Evolutionary conservation across 441 rosid genomes (phyloP), one percentile per base, ranked within the genome.

Genomic region (Euphorbia neoarborescens): DNA sequence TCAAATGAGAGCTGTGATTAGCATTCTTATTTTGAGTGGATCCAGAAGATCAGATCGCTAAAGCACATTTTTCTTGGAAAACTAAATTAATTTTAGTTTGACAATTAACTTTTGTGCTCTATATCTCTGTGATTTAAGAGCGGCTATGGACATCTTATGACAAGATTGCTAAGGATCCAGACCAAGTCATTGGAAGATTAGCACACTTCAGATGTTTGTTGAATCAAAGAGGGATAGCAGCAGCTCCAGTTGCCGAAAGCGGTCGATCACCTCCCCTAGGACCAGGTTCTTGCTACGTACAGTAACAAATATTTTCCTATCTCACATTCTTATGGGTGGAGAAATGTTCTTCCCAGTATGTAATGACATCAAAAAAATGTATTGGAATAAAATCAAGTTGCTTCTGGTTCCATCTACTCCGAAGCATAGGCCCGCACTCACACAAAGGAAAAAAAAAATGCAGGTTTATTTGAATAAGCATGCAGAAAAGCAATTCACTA

Each of bases 221-320:
- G 73, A 84, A 88, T 82, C 82, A 82, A 78, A 80, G 96, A 80
- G 93, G 93, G 72, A 77, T 90, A 48, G 88, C 89, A 22, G 96
- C 96, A 53, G 88, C 88, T 69, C 90, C 93, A 3, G 38, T 86
- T 57, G 70, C 62, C 24, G 88, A 82, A 68, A 78, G 20, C 1
- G 92, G 91, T 25, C 82, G 89, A 54, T 77, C 25, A 27, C 80
- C 78, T 7, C 94, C 94, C 30, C 24, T 25, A 5, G 88, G 75
- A 56, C 92, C 94, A 60, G 89, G 86, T 78, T 89, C 94, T 56
- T 89, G 94, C 80, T 79, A 83, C 61, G 59, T 32, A 19, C 90
- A 86, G 75, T 82, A 79, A 83, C 20, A 17, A 42, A 46, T 38
- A 30, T 22, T 22, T 48, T 13, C 27, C 14, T 46, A 25, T 34